Conservation (phyloP, 2,329 filamentous ascomycete genomes). For the Graphilbum sp. region DNA sequence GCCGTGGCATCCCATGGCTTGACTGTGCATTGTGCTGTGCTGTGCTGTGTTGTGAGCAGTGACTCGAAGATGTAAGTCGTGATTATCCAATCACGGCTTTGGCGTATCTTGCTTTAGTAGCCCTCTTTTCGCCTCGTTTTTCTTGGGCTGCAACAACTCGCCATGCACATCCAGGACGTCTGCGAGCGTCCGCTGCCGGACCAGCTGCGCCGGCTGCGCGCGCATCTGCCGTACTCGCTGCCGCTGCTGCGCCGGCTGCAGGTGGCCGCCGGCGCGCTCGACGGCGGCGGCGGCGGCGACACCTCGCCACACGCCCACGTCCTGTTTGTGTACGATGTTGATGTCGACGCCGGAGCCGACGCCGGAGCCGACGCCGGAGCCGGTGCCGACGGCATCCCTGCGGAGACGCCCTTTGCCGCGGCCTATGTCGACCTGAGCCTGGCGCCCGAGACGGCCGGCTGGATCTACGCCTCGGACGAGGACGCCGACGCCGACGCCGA, state of each 20-base stretch:
- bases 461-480: constrained; percentile 41
- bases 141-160: too few species aligned
- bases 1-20: too few species aligned
- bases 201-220: constrained; percentile 30
- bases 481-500: constrained; percentile 10
- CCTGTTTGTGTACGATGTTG: constrained; percentile 18
- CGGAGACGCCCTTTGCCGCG: constrained; percentile 32
- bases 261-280: constrained; percentile 18
- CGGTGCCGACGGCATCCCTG: too few species aligned
- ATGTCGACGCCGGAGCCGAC: constrained; percentile 9
- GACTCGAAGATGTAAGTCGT: too few species aligned
- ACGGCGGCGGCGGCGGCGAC: constrained; percentile 17
- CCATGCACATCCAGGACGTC: constrained; percentile 9
- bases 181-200: constrained; percentile 8
- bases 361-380: background rate
- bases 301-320: constrained; percentile 26
- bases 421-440: constrained; percentile 45
- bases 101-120: too few species aligned
- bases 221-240: constrained; percentile 40
- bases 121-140: too few species aligned
- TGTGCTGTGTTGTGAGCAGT: too few species aligned
- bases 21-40: too few species aligned
- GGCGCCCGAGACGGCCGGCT: constrained; percentile 47
- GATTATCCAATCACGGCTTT: too few species aligned
- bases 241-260: constrained; percentile 47